Percentiles rank a stretch among this genome's conserved stretches.
Conservation (phyloP, 2,329 filamentous ascomycete species). For the Tolypocladium tropicale region DNA sequence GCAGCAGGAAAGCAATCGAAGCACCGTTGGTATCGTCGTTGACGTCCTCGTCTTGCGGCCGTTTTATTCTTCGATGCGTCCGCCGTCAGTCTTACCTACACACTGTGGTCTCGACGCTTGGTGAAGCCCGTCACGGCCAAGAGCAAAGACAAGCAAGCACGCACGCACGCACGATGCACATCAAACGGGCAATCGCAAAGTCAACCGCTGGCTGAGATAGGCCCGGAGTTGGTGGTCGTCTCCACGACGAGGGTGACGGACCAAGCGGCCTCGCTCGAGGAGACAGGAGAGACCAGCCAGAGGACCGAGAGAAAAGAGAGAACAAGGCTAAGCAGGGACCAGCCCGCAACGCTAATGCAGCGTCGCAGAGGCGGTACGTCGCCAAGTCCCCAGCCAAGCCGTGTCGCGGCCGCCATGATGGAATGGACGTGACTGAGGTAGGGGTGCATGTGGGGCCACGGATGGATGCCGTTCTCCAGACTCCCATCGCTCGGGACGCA, state of each 20-base stretch:
- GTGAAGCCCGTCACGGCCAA: not conserved
- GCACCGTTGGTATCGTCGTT: not conserved
- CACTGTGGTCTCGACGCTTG: not conserved
- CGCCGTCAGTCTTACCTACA: not conserved
- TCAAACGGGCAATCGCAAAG: not conserved
- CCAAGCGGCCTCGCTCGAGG: not conserved
- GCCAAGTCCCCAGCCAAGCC: not conserved
- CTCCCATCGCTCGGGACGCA: too few relatives aligned
- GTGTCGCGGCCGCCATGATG: not conserved
- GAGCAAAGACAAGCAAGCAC: not conserved
- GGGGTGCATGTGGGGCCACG: not conserved
- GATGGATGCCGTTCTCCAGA: too few relatives aligned
- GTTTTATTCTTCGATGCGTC: not conserved
- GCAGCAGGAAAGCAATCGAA: not conserved
- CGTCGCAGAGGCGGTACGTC: not conserved
- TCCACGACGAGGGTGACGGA: not conserved
- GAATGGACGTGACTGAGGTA: not conserved
- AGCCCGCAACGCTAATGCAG: not conserved
- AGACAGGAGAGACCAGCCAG: not conserved
- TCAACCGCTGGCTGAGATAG: not conserved
- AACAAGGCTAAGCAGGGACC: constrained; percentile 8
- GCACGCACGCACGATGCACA: too few relatives aligned
- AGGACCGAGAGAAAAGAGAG: constrained; percentile 10
- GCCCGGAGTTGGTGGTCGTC: not conserved
- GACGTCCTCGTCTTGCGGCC: not conserved